Percentiles rank a stretch among this genome's conserved stretches.
phyloP scores from a whole-genome alignment of 495 filamentous ascomycete species.

The Penicillium antarcticum region DNA sequence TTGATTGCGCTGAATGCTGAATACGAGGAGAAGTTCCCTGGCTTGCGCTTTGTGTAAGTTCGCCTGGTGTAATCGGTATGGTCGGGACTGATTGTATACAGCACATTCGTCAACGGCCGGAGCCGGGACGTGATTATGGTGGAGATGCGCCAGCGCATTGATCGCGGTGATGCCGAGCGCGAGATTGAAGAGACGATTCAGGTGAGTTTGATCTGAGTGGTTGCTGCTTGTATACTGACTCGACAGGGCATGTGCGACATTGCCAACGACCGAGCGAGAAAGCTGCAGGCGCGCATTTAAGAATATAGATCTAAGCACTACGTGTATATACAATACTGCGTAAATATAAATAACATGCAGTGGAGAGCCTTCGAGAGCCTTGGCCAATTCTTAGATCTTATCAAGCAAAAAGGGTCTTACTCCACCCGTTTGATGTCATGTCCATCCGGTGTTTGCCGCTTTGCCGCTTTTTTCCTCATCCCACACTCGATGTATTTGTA shows the following conservation, averaged over 20 bases:
- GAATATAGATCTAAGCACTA: no score
- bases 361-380: neutral
- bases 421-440: slow-evolving; percentile 35
- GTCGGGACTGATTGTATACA: slow-evolving; percentile 25
- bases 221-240: slow-evolving; percentile 1
- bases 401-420: slow-evolving; percentile 11
- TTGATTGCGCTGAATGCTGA: slow-evolving; percentile 61
- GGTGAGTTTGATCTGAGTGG: slow-evolving; percentile 42
- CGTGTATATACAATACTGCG: no score
- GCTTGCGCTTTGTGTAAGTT: slow-evolving; percentile 79
- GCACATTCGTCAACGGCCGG: slow-evolving; percentile 86
- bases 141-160: slow-evolving; percentile 79
- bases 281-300: slow-evolving; percentile 37
- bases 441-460: slow-evolving; percentile 25
- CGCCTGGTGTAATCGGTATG: neutral
- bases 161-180: slow-evolving; percentile 56
- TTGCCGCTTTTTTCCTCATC: slow-evolving; percentile 4
- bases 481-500: neutral
- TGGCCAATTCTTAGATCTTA: neutral
- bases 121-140: slow-evolving; percentile 70
- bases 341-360: neutral
- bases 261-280: slow-evolving; percentile 58
- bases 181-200: slow-evolving; percentile 76
- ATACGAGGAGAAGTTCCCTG: slow-evolving; percentile 81
- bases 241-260: slow-evolving; percentile 70